phyloP scores from a whole-genome alignment of 163 green algal genomes.

The Scenedesmus sp. region DNA sequence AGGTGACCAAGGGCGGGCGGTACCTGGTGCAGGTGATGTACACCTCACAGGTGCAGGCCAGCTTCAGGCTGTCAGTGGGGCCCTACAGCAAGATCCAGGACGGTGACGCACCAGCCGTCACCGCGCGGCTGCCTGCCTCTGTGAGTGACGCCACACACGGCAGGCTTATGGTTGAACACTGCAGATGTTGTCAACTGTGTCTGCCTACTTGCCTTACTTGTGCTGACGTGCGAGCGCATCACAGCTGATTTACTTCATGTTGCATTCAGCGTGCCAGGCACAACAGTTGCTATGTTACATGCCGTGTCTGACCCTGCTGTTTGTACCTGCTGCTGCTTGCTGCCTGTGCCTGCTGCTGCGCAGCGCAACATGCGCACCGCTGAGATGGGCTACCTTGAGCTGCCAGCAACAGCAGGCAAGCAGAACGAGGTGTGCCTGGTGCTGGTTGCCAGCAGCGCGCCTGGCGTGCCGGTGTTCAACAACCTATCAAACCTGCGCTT shows the following conservation, averaged over 20 bases:
- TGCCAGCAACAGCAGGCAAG: not conserved
- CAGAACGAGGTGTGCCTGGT: constrained; percentile 25
- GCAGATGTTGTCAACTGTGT: not conserved
- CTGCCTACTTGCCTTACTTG: not conserved
- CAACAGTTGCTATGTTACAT: not conserved
- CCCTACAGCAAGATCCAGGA: constrained; percentile 26
- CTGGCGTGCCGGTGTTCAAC: constrained; percentile 29
- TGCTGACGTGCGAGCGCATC: not conserved
- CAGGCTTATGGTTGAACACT: not conserved
- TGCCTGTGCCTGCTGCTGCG: not conserved
- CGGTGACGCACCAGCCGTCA: not conserved
- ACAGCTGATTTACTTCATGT: not conserved
- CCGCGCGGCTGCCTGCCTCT: not conserved
- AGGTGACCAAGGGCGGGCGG: constrained; percentile 25
- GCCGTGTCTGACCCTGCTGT: not conserved
- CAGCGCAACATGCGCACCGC: constrained; percentile 26
- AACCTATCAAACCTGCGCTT: constrained; percentile 46
- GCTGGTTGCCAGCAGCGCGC: not conserved
- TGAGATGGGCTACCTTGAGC: constrained; percentile 20
- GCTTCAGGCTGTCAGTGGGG: constrained; percentile 39
- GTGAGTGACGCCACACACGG: not conserved
- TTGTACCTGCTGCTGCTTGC: not conserved
- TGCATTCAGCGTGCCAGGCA: not conserved
- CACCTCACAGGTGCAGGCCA: constrained; percentile 30
- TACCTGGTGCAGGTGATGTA: constrained; percentile 45